Base-by-base conservation (phyloP, 139 green algal genomes). In the Eudorina sp. region DNA sequence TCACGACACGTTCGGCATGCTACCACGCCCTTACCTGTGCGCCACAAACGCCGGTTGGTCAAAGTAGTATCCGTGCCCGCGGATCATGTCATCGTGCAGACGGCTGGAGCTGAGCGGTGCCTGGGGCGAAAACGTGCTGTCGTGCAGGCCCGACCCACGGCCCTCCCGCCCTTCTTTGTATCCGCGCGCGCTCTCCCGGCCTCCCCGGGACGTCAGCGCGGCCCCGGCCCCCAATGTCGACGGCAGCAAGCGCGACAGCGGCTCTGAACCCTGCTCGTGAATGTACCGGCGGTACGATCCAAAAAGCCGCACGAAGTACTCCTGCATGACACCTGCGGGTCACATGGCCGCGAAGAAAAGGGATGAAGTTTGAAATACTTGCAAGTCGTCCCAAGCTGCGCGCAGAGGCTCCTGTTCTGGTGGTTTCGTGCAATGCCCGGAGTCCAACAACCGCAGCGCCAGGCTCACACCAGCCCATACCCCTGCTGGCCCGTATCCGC, bases 271-370 rank as follows among this genome's bases (percentile, higher is more conserved):
- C 66, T 88, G 66, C 46, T 83, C 68, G 69, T 92, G 90, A n/a
- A 95, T 92, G 73, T 84, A 92, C 7, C 70, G 73, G 53, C 90
- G 90, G 85, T 97, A 96, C 73, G 76, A 79, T 31, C 92, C 92
- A 76, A 96, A 86, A 31, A 96, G 81, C 85, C 93, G 91, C 53
- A 96, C 51, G 19, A 95, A 93, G 78, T 95, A 97, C 31, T 94
- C 92, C 84, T 95, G 93, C 90, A 96, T 92, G 46, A 94, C 90
- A 53, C 88, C 90, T 95, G 91, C 69, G 68, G 36, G n/a, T n/a
- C n/a, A n/a, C n/a, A n/a, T n/a, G n/a, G n/a, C n/a, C n/a, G n/a
- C n/a, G n/a, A n/a, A n/a, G n/a, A n/a, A n/a, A n/a, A n/a, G n/a
- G n/a, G n/a, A n/a, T n/a, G n/a, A n/a, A n/a, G n/a, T n/a, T n/a